Evolutionary conservation across 202 grass and related monocot genomes (phyloP).

Genomic region (Schoenoplectus tabernaemontani): DNA sequence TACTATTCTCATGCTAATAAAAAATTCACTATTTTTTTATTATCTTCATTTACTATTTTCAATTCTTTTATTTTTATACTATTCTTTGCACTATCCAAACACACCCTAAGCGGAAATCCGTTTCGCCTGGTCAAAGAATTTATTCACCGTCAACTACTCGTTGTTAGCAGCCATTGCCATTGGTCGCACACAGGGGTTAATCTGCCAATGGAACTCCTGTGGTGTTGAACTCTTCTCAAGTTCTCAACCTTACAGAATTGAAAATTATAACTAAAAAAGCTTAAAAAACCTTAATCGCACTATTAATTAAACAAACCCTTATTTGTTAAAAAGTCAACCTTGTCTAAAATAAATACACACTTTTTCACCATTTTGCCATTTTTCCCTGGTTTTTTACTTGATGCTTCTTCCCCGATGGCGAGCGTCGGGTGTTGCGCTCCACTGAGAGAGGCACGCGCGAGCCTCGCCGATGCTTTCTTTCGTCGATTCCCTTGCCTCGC

Average conservation of each 20-base stretch:
- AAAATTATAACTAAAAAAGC: neutral
- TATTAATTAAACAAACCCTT: neutral
- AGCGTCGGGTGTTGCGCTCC: neutral
- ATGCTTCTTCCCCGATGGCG: constrained; percentile 19
- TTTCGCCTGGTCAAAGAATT: neutral
- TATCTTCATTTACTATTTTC: too few species aligned
- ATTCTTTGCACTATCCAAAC: too few species aligned
- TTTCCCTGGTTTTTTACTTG: neutral
- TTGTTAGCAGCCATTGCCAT: neutral
- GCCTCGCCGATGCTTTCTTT: neutral
- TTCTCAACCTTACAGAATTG: neutral
- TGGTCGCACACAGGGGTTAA: neutral
- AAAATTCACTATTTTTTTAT: too few species aligned
- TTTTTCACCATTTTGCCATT: neutral
- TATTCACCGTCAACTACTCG: neutral
- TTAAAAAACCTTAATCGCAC: neutral
- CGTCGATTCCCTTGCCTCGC: constrained; percentile 28
- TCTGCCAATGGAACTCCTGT: too few species aligned
- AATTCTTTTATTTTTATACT: too few species aligned
- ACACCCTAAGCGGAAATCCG: too few species aligned
- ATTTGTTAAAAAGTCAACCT: neutral
- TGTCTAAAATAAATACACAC: neutral
- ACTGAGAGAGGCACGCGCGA: neutral
- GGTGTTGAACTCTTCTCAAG: too few species aligned
- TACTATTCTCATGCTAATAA: too few species aligned